Percentiles rank a stretch among this genome's conserved stretches.
Conservation (phyloP, 768 basidiomycete genomes). For the Calvatia gigantea region DNA sequence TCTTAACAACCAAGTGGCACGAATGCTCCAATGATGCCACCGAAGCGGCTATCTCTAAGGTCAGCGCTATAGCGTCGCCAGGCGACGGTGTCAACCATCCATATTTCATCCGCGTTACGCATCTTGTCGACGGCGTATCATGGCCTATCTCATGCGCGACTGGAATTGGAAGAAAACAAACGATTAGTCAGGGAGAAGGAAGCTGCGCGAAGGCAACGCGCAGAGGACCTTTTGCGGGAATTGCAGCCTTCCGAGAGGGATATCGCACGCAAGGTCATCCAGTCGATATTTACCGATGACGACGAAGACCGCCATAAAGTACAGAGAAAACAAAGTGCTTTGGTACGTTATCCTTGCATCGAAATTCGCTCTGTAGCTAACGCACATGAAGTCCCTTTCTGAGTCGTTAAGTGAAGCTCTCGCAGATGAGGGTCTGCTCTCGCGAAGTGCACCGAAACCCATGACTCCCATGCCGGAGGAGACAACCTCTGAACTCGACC, state of each 20-base stretch:
- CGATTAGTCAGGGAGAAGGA: slow-evolving; percentile 59
- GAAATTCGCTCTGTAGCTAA: slow-evolving; percentile 4
- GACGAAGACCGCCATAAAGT: slow-evolving; percentile 46
- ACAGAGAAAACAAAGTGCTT: slow-evolving; percentile 52
- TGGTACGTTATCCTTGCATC: slow-evolving; percentile 38
- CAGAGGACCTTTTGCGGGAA: slow-evolving; percentile 53
- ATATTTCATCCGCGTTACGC: slow-evolving; percentile 65
- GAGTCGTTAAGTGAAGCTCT: slow-evolving; percentile 57
- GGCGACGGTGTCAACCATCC: slow-evolving; percentile 47
- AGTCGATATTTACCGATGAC: slow-evolving; percentile 59
- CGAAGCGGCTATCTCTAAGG: slow-evolving; percentile 53
- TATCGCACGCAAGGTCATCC: slow-evolving; percentile 62
- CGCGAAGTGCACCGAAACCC: slow-evolving; percentile 31
- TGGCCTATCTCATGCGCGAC: slow-evolving; percentile 49
- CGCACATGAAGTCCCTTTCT: slow-evolving; percentile 38
- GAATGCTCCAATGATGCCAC: slow-evolving; percentile 74
- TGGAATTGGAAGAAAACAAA: slow-evolving; percentile 64
- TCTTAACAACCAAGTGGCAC: slow-evolving; percentile 74
- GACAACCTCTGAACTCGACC: slow-evolving; percentile 8
- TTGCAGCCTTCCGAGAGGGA: slow-evolving; percentile 61
- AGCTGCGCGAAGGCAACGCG: slow-evolving; percentile 43
- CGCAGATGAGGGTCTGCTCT: slow-evolving; percentile 39
- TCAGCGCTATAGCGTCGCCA: slow-evolving; percentile 42
- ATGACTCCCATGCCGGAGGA: slow-evolving; percentile 36
- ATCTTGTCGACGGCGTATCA: slow-evolving; percentile 66